Percentiles rank a stretch among this genome's conserved stretches.
phyloP scores from a whole-genome alignment of 305 asterid genomes.

The Fraxinus platypoda region DNA sequence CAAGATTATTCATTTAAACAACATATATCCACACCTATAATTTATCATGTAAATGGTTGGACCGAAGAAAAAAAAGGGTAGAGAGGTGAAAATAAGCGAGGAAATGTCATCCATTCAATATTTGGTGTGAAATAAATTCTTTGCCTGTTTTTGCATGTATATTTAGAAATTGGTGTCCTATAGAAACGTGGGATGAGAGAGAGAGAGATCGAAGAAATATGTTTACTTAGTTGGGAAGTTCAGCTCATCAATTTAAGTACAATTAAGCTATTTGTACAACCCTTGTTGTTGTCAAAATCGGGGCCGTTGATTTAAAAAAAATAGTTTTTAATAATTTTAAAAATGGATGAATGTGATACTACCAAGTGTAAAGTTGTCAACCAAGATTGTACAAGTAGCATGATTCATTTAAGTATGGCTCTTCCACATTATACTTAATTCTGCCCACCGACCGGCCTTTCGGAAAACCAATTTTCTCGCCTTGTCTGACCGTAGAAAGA shows the following conservation, averaged over 20 bases:
- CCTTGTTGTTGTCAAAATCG: too few species aligned
- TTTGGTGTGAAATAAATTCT: neutral
- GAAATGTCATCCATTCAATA: neutral
- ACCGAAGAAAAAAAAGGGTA: constrained; percentile 4
- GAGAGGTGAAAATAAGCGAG: neutral
- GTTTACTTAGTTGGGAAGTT: neutral
- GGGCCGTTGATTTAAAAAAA: too few species aligned
- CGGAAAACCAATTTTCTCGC: neutral
- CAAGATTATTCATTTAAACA: too few species aligned
- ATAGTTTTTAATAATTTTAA: too few species aligned
- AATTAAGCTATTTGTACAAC: too few species aligned
- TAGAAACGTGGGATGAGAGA: neutral
- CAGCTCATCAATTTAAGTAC: neutral
- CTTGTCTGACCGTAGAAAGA: neutral
- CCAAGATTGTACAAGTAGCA: too few species aligned
- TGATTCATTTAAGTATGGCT: neutral
- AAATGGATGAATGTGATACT: too few species aligned
- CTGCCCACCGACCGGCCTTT: neutral
- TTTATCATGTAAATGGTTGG: neutral
- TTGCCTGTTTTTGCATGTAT: neutral
- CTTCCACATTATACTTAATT: neutral
- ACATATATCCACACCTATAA: neutral
- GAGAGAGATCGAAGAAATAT: neutral
- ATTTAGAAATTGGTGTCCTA: neutral
- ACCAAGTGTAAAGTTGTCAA: too few species aligned